Base-by-base conservation (phyloP, 1,139 yeast genomes). In the Meyerozyma sp. region DNA sequence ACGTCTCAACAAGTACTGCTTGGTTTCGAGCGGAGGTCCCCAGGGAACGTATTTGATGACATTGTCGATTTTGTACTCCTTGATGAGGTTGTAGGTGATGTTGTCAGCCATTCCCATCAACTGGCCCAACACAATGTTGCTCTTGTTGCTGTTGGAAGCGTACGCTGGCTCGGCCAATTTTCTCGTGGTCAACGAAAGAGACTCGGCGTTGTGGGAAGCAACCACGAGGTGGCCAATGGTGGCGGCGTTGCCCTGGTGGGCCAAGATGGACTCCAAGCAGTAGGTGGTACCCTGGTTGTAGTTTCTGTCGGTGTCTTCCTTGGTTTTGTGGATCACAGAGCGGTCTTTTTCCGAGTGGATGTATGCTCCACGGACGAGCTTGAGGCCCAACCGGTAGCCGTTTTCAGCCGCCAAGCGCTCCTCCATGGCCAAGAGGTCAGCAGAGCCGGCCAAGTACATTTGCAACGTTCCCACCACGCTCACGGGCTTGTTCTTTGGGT, bases 291-390 rank as follows among this genome's bases (percentile, higher is more conserved):
- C 95, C 16, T 70, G 65, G 66, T 93, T 81, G 68, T 84, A 93
- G 58, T 83, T 82, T 10, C 52, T 55, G 59, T 90, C 97, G n/a
- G 96, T 73, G 49, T 79, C 91, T 48, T 72, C 76, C 65, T 91
- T 90, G 39, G 88, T 78, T 52, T 73, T 70, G 66, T 84, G 94
- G 50, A 93, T 87, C 32, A 88, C 82, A 11, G 64, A 53, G 57
- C 97, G 76, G 51, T 84, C 73, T 37, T 84, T 78, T 67, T 93
- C 98, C 3, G 95, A 81, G 62, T 91, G 97, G 50, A 91, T 81
- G 68, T 93, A 93, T 7, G 98, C 98, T 50, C 98, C 98, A 63
- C 98, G 81, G n/a, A 93, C 98, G 45, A 93, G 75, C 65, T 93
- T 93, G 69, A 90, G 73, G 18, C 96, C 98, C 49, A 90, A 68